Evolutionary conservation across 345 rosid species (phyloP), one percentile per base, ranked within the genome.

Genomic region (Camelina hispida): DNA sequence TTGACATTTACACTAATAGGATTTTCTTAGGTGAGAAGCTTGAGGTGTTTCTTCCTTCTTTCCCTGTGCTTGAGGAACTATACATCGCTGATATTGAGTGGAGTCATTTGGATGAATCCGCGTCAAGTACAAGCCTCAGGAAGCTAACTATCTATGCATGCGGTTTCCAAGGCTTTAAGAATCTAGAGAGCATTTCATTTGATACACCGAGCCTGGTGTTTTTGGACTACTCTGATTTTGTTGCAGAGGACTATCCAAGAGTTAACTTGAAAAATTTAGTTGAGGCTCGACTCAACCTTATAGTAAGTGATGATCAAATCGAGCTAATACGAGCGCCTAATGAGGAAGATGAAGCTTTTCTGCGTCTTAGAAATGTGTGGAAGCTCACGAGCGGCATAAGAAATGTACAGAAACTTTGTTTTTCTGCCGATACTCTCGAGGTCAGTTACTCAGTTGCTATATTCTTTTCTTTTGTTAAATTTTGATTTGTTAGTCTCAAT

Each of bases 171-270:
- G 54, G 0, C 5, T 17, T 17, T 0, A 0, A 7, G 9, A 17
- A 30, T 73, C 32, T 38, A 18, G 23, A 28, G 25, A 63, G 48
- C 10, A 32, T 73, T 4, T 63, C 64, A 0, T 64, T 73, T 8
- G 57, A 73, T 47, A 54, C 77, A 9, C 77, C 77, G 1, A 73
- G 22, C 44, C 56, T 64, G 3, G 18, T 64, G 2, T 73, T 43
- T 13, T 10, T 73, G 0, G 56, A 54, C 0, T 55, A 68, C 7
- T 23, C 5, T 42, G 73, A 55, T 42, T 9, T 6, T 5, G 42
- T 54, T 7, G 53, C 62, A 0, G 63, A 15, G 1, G 63, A 42
- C 5, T 68, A 68, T 54, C 73, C 42, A 3, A 23, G 40, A 55
- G 63, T 68, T 23, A 38, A 23, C 62, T 68, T 68, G 62, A 13